Evolutionary conservation across 2,329 filamentous ascomycete genomes (phyloP).

Genomic region (Cladosporium velox): DNA sequence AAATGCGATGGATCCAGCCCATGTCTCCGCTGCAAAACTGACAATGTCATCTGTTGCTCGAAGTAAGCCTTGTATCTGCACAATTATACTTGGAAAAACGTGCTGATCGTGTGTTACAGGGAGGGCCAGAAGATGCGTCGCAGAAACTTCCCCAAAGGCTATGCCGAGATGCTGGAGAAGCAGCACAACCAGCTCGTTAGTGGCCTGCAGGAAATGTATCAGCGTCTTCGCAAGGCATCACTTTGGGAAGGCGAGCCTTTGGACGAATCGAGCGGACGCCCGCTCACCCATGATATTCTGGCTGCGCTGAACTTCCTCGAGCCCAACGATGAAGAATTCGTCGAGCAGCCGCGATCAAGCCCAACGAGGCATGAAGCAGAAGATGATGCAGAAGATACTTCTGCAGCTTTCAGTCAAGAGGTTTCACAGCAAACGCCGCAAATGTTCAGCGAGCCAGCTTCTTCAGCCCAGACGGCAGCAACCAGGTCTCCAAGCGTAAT

Average conservation of each 20-base stretch:
- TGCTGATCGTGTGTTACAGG: neutral
- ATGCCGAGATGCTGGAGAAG: constrained; percentile 66
- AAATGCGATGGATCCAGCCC: constrained; percentile 66
- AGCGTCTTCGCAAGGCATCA: constrained; percentile 52
- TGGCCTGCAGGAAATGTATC: constrained; percentile 63
- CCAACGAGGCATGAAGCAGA: neutral
- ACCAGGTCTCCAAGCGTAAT: neutral
- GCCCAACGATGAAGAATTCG: constrained; percentile 60
- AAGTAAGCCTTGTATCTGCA: neutral
- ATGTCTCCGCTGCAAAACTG: constrained; percentile 45
- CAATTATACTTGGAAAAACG: too few species aligned
- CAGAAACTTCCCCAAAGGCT: constrained; percentile 68
- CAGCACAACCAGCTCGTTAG: constrained; percentile 64
- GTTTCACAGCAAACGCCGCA: neutral
- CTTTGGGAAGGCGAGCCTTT: constrained; percentile 59
- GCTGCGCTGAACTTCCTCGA: constrained; percentile 61
- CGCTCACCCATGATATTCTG: constrained; percentile 63
- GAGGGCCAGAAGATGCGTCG: constrained; percentile 1
- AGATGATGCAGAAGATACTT: neutral
- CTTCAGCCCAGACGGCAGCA: neutral
- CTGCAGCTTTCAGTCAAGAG: neutral
- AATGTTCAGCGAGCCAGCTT: neutral
- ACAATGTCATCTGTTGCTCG: constrained; percentile 10
- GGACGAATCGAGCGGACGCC: constrained; percentile 54
- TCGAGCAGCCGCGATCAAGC: constrained; percentile 52